Evolutionary conservation across 2,329 filamentous ascomycete species (phyloP).

Genomic region (Diaporthe batatas): DNA sequence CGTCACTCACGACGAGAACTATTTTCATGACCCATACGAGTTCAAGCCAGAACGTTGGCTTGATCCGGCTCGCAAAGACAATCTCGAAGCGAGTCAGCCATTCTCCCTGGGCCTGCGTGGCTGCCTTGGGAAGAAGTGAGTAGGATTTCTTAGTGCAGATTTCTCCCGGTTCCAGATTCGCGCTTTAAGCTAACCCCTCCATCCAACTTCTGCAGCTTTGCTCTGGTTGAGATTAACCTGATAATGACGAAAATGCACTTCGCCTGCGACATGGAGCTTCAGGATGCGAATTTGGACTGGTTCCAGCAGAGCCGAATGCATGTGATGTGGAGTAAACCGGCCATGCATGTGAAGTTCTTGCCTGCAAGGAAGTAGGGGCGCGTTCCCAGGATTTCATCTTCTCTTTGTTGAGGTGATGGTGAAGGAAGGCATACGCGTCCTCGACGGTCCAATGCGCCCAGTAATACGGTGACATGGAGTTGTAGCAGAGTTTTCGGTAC

Average conservation of each 20-base stretch:
- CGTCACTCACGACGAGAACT: conserved; percentile 9
- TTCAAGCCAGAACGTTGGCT: conserved; percentile 35
- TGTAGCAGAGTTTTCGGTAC: neutral
- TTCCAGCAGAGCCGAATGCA: conserved; percentile 20
- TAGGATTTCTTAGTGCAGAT: no score
- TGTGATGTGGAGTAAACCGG: conserved; percentile 26
- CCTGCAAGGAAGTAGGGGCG: neutral
- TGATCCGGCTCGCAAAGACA: conserved; percentile 2
- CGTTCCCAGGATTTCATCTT: neutral
- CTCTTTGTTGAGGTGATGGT: neutral
- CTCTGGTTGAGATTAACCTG: conserved; percentile 19
- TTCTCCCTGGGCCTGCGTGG: conserved; percentile 27
- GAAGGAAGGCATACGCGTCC: neutral
- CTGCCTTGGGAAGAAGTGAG: conserved; percentile 27
- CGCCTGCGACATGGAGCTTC: conserved; percentile 23
- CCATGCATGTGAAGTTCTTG: neutral
- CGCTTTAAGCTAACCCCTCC: neutral
- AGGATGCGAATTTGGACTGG: conserved; percentile 11
- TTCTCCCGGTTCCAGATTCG: neutral
- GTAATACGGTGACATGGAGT: no score
- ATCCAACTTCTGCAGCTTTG: neutral
- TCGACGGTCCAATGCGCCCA: neutral
- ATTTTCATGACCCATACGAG: conserved; percentile 7
- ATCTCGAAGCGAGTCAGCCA: conserved; percentile 31
- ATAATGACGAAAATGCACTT: conserved; percentile 30